Conservation (phyloP, 768 basidiomycete species). For the Lentinula raphanica region DNA sequence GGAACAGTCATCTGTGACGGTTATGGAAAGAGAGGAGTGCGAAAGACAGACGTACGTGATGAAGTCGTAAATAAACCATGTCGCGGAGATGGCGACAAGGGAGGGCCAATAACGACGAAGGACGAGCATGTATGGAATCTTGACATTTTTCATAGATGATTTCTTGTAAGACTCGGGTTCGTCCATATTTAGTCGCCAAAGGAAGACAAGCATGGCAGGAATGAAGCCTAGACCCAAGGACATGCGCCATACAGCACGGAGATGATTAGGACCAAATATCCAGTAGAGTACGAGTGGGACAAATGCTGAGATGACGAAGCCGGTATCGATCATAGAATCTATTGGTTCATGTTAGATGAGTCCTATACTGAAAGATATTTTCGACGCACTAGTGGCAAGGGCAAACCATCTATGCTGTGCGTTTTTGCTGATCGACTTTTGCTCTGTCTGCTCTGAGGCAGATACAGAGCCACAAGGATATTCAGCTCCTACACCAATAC, state of each 20-base stretch:
- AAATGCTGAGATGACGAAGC: slow-evolving; percentile 75
- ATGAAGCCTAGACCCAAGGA: slow-evolving; percentile 81
- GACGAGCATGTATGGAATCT: slow-evolving; percentile 73
- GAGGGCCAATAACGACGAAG: slow-evolving; percentile 75
- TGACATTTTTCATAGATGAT: slow-evolving; percentile 71
- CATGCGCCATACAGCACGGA: slow-evolving; percentile 82
- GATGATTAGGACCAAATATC: slow-evolving; percentile 51
- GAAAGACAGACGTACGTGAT: slow-evolving; percentile 50
- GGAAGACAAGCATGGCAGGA: slow-evolving; percentile 74
- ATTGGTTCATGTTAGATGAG: not conserved
- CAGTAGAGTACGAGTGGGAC: slow-evolving; percentile 82
- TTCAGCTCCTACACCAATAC: slow-evolving; percentile 84
- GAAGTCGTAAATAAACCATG: slow-evolving; percentile 86
- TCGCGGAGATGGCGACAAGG: slow-evolving; percentile 68
- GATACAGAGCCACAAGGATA: slow-evolving; percentile 91
- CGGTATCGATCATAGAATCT: slow-evolving; percentile 85
- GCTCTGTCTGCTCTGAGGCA: slow-evolving; percentile 86
- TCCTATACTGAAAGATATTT: not conserved
- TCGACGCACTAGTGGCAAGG: slow-evolving; percentile 73
- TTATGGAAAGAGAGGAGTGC: not conserved
- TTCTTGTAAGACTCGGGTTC: slow-evolving; percentile 72
- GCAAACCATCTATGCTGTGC: slow-evolving; percentile 85
- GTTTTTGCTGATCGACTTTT: slow-evolving; percentile 68
- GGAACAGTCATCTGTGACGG: not conserved
- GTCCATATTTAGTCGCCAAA: slow-evolving; percentile 84